Evolutionary conservation across 768 basidiomycete species (phyloP).

Genomic region (Lactifluus rugatus): DNA sequence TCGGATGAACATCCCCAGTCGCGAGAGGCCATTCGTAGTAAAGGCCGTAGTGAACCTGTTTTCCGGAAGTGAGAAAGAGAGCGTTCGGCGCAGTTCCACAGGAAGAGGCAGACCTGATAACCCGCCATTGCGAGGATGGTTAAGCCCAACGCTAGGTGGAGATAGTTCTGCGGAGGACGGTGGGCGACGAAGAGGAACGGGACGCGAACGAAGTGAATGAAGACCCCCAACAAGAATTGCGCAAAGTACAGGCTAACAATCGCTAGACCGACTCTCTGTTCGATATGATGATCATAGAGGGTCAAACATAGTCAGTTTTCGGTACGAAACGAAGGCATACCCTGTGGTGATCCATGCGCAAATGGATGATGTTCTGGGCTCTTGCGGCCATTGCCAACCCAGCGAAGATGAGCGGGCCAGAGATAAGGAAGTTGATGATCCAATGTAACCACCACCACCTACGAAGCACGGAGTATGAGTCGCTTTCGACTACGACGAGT

Average conservation of each 20-base stretch:
- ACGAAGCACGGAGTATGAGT: neutral
- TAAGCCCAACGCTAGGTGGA: constrained; percentile 41
- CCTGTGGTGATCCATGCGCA: constrained; percentile 33
- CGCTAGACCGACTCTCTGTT: constrained; percentile 42
- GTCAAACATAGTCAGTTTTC: too few relatives aligned
- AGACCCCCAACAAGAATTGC: constrained; percentile 38
- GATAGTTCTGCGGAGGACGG: constrained; percentile 32
- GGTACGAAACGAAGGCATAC: constrained; percentile 5
- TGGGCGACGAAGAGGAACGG: constrained; percentile 28
- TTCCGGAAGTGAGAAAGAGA: neutral
- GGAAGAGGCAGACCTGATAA: constrained; percentile 29
- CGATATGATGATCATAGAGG: too few relatives aligned
- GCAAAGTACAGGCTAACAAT: constrained; percentile 45
- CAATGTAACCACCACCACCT: constrained; percentile 15
- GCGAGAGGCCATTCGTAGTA: constrained; percentile 18
- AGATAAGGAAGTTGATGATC: constrained; percentile 22
- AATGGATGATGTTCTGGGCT: neutral
- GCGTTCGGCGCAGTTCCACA: neutral
- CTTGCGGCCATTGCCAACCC: constrained; percentile 36
- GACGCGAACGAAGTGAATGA: constrained; percentile 46
- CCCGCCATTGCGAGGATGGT: constrained; percentile 44
- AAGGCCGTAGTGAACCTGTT: constrained; percentile 6
- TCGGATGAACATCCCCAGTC: constrained; percentile 9
- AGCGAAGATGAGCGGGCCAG: constrained; percentile 44
- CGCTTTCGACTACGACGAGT: neutral